Evolutionary conservation across 2,329 filamentous ascomycete genomes (phyloP), one percentile per base, ranked within the genome.

Genomic region (Plenodomus tracheiphilus): DNA sequence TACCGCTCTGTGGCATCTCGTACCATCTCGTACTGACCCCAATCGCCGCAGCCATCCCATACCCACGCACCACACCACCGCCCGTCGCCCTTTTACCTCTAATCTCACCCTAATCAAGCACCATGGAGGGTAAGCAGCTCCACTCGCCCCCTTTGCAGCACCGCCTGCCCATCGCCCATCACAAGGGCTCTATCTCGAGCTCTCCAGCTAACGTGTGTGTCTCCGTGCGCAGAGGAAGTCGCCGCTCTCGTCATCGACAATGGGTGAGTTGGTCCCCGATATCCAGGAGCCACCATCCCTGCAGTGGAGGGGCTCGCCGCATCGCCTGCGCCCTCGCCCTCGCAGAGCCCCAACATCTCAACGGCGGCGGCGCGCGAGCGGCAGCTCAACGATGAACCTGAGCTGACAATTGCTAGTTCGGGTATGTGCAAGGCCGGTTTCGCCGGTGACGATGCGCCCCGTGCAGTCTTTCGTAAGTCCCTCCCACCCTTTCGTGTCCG

Each of bases 341-440:
- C 53, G 47, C 56, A 54, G 41, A 54, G 52, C 61, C 54, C 30
- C 58, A 53, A 54, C 61, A 48, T 16, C 35, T 56, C 40, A 34
- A 42, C 49, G 59, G 52, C 56, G 34, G 56, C 59, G 59, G 55
- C 56, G 59, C 57, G 47, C 55, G 54, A 54, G 46, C 48, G 32
- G 53, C 41, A 43, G 18, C 51, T 46, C 56, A 56, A 43, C 39
- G 36, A 65, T 63, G 61, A 61, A 68, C 55, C 32, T 50, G 53
- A 63, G 61, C 72, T 75, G 67, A 75, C 71, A 47, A 49, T 56
- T 57, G 73, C 60, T 78, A 97, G 93, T 88, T 97, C 94, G 81
- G 94, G 94, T 87, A 97, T 99, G 94, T 99, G 94, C 85, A 99
- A 99, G 86, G 94, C 94, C 88, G 94, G 94, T 92, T 99, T 99